Percentiles rank a stretch among this genome's conserved stretches.
These are phyloP conservation scores for Fraxinus paxiana DNA, from an alignment of 305 asterid genomes.

Conservation along the genomic window DNA sequence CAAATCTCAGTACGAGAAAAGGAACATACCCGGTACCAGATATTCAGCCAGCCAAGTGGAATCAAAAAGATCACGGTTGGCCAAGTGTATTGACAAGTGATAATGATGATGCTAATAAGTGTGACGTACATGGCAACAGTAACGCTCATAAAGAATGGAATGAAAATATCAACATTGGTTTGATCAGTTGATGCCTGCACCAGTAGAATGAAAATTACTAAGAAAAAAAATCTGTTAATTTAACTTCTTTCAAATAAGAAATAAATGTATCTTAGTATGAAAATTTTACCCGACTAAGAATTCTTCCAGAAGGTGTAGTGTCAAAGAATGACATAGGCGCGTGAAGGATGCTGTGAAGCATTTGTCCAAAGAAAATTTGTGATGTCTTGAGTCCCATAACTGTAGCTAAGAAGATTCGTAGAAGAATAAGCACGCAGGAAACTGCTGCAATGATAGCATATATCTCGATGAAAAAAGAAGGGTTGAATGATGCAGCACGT, in stretches of 20 bases:
- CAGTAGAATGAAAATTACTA: slow-evolving; percentile 3
- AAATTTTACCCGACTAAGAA: slow-evolving; percentile 75
- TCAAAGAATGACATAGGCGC: slow-evolving; percentile 99
- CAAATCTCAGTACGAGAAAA: neutral
- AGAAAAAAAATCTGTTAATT: neutral
- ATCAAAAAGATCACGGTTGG: slow-evolving; percentile 67
- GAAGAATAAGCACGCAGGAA: slow-evolving; percentile 42
- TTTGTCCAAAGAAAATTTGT: slow-evolving; percentile 75
- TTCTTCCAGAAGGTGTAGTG: slow-evolving; percentile 97
- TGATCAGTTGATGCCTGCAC: slow-evolving; percentile 94
- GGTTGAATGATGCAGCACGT: slow-evolving; percentile 53
- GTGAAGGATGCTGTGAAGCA: slow-evolving; percentile 73
- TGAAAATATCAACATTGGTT: slow-evolving; percentile 70
- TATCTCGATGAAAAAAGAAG: slow-evolving; percentile 60
- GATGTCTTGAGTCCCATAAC: slow-evolving; percentile 84
- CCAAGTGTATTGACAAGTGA: slow-evolving; percentile 92
- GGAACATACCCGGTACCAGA: slow-evolving; percentile 78
- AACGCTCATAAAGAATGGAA: slow-evolving; percentile 65
- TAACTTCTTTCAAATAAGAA: neutral
- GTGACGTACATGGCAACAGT: slow-evolving; percentile 54
- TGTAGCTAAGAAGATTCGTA: slow-evolving; percentile 48
- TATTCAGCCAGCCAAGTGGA: slow-evolving; percentile 88
- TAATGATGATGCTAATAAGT: slow-evolving; percentile 58
- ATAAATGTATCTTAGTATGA: neutral
- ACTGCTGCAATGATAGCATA: slow-evolving; percentile 49